These are phyloP conservation scores for Lophiostoma macrostomum DNA, from an alignment of 495 filamentous ascomycete genomes.

Conservation along the genomic window DNA sequence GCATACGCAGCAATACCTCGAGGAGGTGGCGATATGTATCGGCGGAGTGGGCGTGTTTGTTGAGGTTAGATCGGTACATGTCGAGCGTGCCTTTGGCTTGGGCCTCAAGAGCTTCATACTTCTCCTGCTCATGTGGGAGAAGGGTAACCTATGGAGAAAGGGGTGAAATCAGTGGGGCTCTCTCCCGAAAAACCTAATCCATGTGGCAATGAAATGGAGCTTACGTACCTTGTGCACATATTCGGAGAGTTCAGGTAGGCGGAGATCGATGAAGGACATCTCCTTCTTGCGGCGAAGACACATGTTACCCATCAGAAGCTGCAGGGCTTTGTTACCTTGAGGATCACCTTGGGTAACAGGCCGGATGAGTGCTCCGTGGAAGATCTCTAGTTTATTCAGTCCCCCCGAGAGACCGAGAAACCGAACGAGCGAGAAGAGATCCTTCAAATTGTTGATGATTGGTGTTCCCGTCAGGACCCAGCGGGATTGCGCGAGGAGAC, in stretches of 20 bases:
- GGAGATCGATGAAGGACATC: slow-evolving; percentile 84
- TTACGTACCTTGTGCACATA: slow-evolving; percentile 75
- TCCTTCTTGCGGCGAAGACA: slow-evolving; percentile 83
- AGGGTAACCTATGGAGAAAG: too few species aligned
- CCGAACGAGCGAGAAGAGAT: slow-evolving; percentile 75
- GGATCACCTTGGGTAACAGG: slow-evolving; percentile 61
- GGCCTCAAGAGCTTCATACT: slow-evolving; percentile 72
- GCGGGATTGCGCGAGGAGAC: slow-evolving; percentile 65
- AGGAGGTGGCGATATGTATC: slow-evolving; percentile 63
- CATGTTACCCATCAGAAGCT: slow-evolving; percentile 75
- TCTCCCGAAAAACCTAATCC: too few species aligned
- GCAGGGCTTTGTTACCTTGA: slow-evolving; percentile 62
- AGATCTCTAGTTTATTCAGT: slow-evolving; percentile 69
- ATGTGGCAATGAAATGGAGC: too few species aligned
- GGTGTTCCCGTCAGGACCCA: slow-evolving; percentile 68
- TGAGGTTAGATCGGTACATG: slow-evolving; percentile 51
- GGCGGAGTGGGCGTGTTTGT: slow-evolving; percentile 42
- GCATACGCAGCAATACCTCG: slow-evolving; percentile 78
- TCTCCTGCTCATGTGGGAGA: slow-evolving; percentile 68
- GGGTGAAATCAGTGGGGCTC: too few species aligned
- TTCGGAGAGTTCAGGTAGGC: slow-evolving; percentile 73
- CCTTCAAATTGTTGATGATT: slow-evolving; percentile 71
- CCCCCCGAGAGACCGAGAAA: slow-evolving; percentile 79
- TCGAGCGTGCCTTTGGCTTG: slow-evolving; percentile 73
- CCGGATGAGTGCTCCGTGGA: slow-evolving; percentile 70